phyloP scores from a whole-genome alignment of 2,329 filamentous ascomycete species.

The Aurifilum marmelostoma region DNA sequence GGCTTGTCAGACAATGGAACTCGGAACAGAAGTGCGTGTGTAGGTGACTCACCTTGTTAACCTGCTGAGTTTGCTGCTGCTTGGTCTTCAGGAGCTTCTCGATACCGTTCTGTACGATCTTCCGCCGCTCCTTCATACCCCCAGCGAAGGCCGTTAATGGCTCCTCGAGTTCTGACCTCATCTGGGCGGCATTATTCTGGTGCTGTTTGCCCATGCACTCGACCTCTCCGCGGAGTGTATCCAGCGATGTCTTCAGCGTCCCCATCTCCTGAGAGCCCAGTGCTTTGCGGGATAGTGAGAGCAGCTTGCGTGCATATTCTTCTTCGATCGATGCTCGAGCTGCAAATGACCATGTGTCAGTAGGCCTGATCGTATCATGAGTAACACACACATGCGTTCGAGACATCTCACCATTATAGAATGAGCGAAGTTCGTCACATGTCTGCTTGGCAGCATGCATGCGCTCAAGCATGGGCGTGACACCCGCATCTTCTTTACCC shows the following conservation, averaged over 20 bases:
- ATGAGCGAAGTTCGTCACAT: constrained; percentile 88
- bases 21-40: neutral
- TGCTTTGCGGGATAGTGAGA: constrained; percentile 83
- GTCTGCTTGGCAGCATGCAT: constrained; percentile 95
- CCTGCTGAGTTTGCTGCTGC: constrained; percentile 83
- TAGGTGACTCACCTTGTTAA: constrained; percentile 75
- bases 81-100: constrained; percentile 95
- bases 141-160: constrained; percentile 89
- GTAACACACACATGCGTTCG: neutral
- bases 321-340: constrained; percentile 94
- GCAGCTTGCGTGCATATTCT: constrained; percentile 88
- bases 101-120: constrained; percentile 92
- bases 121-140: constrained; percentile 93
- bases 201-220: constrained; percentile 95
- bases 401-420: constrained; percentile 71
- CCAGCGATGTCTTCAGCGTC: constrained; percentile 80
- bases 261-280: constrained; percentile 87
- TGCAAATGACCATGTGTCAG: constrained; percentile 38
- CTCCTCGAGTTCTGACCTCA: constrained; percentile 96
- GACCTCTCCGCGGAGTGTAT: constrained; percentile 84
- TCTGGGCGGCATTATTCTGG: constrained; percentile 84
- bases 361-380: neutral
- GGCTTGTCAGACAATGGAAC: constrained; percentile 19
- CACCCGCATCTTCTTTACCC: constrained; percentile 98
- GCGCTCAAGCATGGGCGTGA: constrained; percentile 86